These are phyloP conservation scores for Tagetes erecta DNA, from an alignment of 129 eudicot species.

Conservation along the genomic window DNA sequence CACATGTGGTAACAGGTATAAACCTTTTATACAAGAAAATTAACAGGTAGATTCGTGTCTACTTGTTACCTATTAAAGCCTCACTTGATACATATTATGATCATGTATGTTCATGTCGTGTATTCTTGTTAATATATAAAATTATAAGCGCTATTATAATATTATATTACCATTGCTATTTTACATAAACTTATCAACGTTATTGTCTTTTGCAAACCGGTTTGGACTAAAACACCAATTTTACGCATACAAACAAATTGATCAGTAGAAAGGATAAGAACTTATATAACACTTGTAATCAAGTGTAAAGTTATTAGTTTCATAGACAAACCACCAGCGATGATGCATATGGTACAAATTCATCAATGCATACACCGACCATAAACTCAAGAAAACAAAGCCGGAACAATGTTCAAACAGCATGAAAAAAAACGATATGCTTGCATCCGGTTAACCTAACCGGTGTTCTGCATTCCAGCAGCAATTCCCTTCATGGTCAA, in stretches of 20 bases:
- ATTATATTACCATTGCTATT: too few relatives aligned
- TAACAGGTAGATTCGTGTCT: too few relatives aligned
- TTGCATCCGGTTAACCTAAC: slow-evolving; percentile 37
- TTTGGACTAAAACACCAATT: too few relatives aligned
- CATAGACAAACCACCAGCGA: slow-evolving; percentile 31
- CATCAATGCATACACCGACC: slow-evolving; percentile 24
- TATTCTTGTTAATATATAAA: too few relatives aligned
- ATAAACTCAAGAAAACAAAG: slow-evolving; percentile 37
- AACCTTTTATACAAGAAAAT: too few relatives aligned
- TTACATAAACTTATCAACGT: too few relatives aligned
- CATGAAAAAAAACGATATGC: slow-evolving; percentile 4
- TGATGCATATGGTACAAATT: slow-evolving; percentile 25
- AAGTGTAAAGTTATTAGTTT: slow-evolving; percentile 23
- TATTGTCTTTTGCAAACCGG: background rate
- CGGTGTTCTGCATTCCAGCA: slow-evolving; percentile 99
- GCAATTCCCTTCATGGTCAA: slow-evolving; percentile 99
- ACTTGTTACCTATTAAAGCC: too few relatives aligned
- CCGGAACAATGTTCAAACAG: slow-evolving; percentile 24
- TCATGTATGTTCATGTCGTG: too few relatives aligned
- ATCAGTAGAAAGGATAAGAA: background rate
- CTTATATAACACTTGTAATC: slow-evolving; percentile 24
- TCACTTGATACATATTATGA: too few relatives aligned
- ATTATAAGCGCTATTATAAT: too few relatives aligned
- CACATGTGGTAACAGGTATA: too few relatives aligned
- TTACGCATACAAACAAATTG: too few relatives aligned